Percentiles rank a stretch among this genome's conserved stretches.
These are phyloP conservation scores for Boletus fagicola DNA, from an alignment of 768 basidiomycete species.

Conservation along the genomic window DNA sequence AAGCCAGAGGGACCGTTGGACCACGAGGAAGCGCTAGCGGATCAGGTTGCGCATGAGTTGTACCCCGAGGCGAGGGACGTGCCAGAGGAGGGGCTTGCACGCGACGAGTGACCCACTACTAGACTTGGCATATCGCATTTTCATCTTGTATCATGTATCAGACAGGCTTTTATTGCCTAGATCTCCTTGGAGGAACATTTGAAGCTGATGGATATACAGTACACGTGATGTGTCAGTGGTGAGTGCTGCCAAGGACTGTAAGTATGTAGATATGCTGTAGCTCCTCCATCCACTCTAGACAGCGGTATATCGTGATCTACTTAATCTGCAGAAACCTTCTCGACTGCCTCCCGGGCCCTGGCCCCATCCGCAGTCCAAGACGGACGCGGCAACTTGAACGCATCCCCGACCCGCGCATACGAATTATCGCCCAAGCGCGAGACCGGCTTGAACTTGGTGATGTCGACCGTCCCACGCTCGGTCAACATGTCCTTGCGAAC, in stretches of 20 bases:
- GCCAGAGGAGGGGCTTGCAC: neutral
- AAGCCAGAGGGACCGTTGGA: constrained; percentile 43
- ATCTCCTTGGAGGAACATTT: neutral
- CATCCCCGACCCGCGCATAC: constrained; percentile 32
- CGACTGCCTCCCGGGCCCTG: constrained; percentile 9
- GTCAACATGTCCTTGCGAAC: constrained; percentile 41
- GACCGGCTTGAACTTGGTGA: constrained; percentile 35
- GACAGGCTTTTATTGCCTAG: neutral
- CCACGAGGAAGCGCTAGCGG: constrained; percentile 50
- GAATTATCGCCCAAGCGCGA: constrained; percentile 38
- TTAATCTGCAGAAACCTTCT: neutral
- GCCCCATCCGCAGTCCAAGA: constrained; percentile 15
- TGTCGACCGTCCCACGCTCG: constrained; percentile 35
- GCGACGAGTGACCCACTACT: constrained; percentile 4
- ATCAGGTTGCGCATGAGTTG: constrained; percentile 53
- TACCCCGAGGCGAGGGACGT: constrained; percentile 39
- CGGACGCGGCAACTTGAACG: constrained; percentile 12
- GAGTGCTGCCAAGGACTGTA: neutral
- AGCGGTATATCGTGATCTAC: neutral
- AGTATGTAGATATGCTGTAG: neutral
- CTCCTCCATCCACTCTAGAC: neutral
- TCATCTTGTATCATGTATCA: neutral
- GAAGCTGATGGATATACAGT: neutral
- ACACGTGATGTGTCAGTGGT: too few species aligned
- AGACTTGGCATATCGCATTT: neutral